A percentile compares a stretch with the other conserved stretches of the same genome.
phyloP scores from a whole-genome alignment of 2,329 filamentous ascomycete genomes.

The Leptographium wingfieldii region DNA sequence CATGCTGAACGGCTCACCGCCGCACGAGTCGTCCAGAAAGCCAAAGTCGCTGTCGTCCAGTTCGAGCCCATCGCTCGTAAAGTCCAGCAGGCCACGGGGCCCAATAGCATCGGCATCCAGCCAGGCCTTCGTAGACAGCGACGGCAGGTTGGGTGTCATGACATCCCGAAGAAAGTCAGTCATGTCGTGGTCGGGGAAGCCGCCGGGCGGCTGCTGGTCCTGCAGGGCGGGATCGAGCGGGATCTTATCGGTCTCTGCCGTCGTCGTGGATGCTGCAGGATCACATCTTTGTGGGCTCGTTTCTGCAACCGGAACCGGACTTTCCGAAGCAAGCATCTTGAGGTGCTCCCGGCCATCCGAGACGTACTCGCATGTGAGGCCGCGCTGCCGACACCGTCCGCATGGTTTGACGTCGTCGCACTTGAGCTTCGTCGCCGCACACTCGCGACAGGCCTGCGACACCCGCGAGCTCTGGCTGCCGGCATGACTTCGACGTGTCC shows the following conservation, averaged over 20 bases:
- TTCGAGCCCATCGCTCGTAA: conserved; percentile 37
- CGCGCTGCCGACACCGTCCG: conserved; percentile 34
- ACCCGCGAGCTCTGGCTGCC: conserved; percentile 29
- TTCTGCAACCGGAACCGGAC: too few species aligned
- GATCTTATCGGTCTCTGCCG: background rate
- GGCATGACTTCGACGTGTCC: background rate
- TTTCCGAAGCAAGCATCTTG: background rate
- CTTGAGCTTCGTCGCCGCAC: conserved; percentile 39
- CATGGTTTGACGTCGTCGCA: conserved; percentile 44
- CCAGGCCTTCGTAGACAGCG: background rate
- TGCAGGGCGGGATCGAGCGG: background rate
- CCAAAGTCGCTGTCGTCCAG: conserved; percentile 40
- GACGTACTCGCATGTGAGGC: conserved; percentile 29
- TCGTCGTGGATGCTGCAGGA: too few species aligned
- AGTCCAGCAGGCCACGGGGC: conserved; percentile 32
- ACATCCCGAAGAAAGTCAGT: conserved; percentile 38
- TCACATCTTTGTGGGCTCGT: background rate
- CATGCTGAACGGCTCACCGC: conserved; percentile 22
- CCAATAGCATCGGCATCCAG: conserved; percentile 24
- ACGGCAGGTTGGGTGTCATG: conserved; percentile 30
- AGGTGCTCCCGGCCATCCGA: background rate
- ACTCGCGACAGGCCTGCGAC: conserved; percentile 38
- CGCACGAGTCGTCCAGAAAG: conserved; percentile 35
- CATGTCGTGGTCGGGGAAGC: conserved; percentile 14
- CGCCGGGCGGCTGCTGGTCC: background rate